Evolutionary conservation across 139 green algal genomes (phyloP), one percentile per base, ranked within the genome.

Genomic region (Pleodorina starrii): DNA sequence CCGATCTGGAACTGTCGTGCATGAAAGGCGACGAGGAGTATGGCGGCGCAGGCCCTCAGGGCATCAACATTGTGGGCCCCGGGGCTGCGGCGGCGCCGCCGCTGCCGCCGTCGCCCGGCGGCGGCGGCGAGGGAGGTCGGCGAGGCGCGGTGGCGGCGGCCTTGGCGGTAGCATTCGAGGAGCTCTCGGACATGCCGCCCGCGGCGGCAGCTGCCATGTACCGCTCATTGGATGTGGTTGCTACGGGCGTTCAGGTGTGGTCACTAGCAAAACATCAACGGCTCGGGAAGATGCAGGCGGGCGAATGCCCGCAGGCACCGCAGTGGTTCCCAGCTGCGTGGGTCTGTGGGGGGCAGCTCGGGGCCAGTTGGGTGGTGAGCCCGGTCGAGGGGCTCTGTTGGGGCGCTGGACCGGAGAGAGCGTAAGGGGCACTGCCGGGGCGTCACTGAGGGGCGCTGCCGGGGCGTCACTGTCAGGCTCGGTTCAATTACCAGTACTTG

Each of bases 131-230:
- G 9, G 74, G 43, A 12, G 25, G 25, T 44, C 74, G 29, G 54
- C 44, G 2, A 9, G 32, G 25, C 12, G 14, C 19, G 32, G 4
- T 42, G 21, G 43, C 43, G 35, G 27, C 63, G 27, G 46, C 46
- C 0, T n/a, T 74, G 82, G 36, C 23, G 12, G 21, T 36, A 16
- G 38, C 69, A 1, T 27, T 89, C 69, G 69, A 89, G 84, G 84
- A 89, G 84, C 69, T 89, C 29, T 74, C 48, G 36, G 84, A 82
- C 10, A 68, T 89, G 46, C 84, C 84, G 23, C 84, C 84, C 16
- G 68, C 69, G 5, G 84, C 84, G 2, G 84, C 84, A 0, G 84
- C 84, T 1, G 84, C 38, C 25, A 43, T 89, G 84, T 89, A 89
- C 68, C 84, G 84, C 35, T 83, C 69, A 1, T 21, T 82, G 50